Base-by-base conservation (phyloP, 1,139 yeast genomes). In the Hansenula anomala region DNA sequence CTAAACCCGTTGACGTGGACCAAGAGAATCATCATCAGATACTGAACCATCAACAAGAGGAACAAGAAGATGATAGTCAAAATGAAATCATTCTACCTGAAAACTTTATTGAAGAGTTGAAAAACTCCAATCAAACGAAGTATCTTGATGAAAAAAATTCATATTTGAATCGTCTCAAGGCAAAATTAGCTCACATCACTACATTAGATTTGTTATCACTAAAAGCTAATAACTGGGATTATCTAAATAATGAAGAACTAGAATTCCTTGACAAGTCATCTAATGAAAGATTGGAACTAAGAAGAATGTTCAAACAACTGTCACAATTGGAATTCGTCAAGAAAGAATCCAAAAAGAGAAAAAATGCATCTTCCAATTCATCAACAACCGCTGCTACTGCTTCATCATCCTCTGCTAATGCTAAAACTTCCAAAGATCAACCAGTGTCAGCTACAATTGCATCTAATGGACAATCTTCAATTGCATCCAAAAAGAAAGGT, bases 261-360 rank as follows among this genome's bases (percentile, higher is more conserved):
- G 52, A 52, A 14, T 51, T 49, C 37, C 36, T 54, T 17, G 48
- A 47, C 31, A 46, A 39, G 35, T 46, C 58, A 6, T 48, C 55
- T 6, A 36, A 42, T 8, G 60, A 56, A 18, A 49, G 41, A 22
- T 39, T 46, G 7, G 51, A 48, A 16, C 46, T 54, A 12, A 54
- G 54, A 44, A 55, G 54, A 34, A 39, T 55, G 17, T 27, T 55
- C 34, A 53, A 55, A 36, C 58, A 52, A 33, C 41, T 54, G 16
- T 47, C 56, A 19, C 15, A 47, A 18, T 41, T 47, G 29, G 55
- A 53, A 16, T 30, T 53, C 14, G 36, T 42, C n/a, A 45, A 43
- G 33, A 52, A 46, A 31, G 52, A 47, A 24, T 16, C 30, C 16
- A 31, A 36, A 20, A 45, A 44, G 40, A 39, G 41, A 29, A 36